Evolutionary conservation across 495 filamentous ascomycete species (phyloP).

Genomic region (Aspergillus incahuasiensis): DNA sequence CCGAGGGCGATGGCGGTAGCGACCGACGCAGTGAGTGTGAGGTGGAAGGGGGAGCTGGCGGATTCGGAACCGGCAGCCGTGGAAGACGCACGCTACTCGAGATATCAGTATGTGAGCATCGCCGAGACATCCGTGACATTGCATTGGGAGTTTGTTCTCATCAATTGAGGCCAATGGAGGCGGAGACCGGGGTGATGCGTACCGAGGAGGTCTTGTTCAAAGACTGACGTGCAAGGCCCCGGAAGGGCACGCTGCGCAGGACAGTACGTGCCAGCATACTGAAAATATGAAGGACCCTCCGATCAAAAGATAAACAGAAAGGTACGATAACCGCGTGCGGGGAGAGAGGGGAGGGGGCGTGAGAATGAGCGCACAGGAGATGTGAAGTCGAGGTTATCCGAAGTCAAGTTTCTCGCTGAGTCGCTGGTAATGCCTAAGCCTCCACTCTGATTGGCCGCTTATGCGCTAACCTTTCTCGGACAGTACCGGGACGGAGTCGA

Average conservation of each 20-base stretch:
- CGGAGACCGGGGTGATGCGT: constrained; percentile 27
- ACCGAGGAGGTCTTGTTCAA: constrained; percentile 49
- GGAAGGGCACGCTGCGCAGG: constrained; percentile 72
- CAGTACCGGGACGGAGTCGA: constrained; percentile 31
- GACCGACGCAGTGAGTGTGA: constrained; percentile 76
- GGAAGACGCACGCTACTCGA: constrained; percentile 41
- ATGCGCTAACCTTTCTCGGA: constrained; percentile 31
- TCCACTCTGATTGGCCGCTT: constrained; percentile 36
- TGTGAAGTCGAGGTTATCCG: constrained; percentile 38
- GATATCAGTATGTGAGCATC: constrained; percentile 24
- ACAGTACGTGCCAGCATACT: constrained; percentile 84
- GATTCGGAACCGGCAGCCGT: constrained; percentile 45
- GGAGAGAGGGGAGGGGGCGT: constrained; percentile 29
- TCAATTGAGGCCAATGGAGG: constrained; percentile 29
- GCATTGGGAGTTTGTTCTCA: constrained; percentile 29
- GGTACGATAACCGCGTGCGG: constrained; percentile 30
- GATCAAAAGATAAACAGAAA: constrained; percentile 30
- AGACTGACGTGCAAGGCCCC: constrained; percentile 58
- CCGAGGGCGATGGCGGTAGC: constrained; percentile 81
- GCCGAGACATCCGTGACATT: neutral
- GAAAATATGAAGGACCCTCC: constrained; percentile 39
- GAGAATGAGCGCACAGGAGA: constrained; percentile 26
- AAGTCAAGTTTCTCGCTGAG: constrained; percentile 41
- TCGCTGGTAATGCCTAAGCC: constrained; percentile 40
- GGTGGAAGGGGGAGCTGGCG: constrained; percentile 48